These are phyloP conservation scores for Trichoderma orchidacearum DNA, from an alignment of 495 filamentous ascomycete genomes.

Conservation along the genomic window DNA sequence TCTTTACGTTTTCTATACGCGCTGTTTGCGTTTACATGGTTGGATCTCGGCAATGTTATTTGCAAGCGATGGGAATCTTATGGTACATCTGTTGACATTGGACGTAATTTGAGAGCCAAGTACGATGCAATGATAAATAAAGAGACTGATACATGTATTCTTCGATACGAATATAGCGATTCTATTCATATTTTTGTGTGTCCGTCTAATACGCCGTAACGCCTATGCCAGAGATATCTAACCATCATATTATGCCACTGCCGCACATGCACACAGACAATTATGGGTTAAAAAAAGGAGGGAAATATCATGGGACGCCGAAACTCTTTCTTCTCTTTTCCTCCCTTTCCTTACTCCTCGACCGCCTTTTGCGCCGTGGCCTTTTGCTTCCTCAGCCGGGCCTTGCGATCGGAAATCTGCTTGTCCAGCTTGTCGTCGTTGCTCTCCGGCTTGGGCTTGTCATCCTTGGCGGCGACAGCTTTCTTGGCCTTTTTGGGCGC, in stretches of 20 bases:
- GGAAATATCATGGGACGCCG: too few species aligned
- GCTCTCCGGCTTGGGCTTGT: slow-evolving; percentile 20
- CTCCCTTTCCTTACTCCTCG: slow-evolving; percentile 7
- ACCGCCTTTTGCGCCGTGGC: slow-evolving; percentile 45
- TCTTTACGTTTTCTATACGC: too few species aligned
- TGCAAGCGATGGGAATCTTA: too few species aligned
- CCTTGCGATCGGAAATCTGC: slow-evolving; percentile 44
- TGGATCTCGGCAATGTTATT: too few species aligned
- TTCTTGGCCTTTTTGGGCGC: slow-evolving; percentile 34
- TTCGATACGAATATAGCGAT: not conserved
- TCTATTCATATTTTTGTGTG: not conserved
- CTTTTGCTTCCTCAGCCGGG: slow-evolving; percentile 44
- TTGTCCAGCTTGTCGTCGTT: slow-evolving; percentile 44
- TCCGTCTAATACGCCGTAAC: not conserved
- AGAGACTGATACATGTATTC: not conserved
- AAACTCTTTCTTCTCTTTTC: not conserved
- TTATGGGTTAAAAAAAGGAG: not conserved
- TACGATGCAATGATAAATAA: too few species aligned
- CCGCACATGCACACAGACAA: not conserved
- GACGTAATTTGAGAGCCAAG: too few species aligned
- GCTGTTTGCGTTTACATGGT: too few species aligned
- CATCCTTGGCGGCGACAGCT: not conserved
- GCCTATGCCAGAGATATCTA: not conserved
- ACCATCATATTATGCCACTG: not conserved
- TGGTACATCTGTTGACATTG: too few species aligned